Conservation (phyloP, 75 land plant genomes). For the Ceratopteris richardii region DNA sequence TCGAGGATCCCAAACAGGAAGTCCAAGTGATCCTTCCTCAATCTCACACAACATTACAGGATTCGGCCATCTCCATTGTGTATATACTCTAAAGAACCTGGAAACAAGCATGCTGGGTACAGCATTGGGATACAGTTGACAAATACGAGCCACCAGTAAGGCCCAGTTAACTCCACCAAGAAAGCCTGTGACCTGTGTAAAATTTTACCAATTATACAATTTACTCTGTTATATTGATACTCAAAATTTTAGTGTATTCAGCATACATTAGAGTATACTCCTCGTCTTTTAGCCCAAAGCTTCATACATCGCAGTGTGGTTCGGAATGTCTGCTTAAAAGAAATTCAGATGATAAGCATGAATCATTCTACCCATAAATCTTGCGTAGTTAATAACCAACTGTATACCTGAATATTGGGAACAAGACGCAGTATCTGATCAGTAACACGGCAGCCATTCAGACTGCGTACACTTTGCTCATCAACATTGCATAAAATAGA, state of each 20-base stretch:
- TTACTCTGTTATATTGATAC: not conserved
- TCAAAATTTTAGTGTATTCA: no score
- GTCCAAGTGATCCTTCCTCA: slow-evolving; percentile 73
- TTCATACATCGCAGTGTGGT: slow-evolving; percentile 90
- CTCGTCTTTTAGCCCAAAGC: slow-evolving; percentile 95
- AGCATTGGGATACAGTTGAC: slow-evolving; percentile 92
- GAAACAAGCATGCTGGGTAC: slow-evolving; percentile 82
- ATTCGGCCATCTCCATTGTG: slow-evolving; percentile 97
- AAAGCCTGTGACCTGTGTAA: slow-evolving; percentile 73
- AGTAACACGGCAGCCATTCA: slow-evolving; percentile 97
- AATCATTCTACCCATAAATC: not conserved
- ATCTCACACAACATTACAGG: slow-evolving; percentile 94
- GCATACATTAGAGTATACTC: slow-evolving; percentile 96
- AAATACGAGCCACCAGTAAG: slow-evolving; percentile 91
- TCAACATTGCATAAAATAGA: slow-evolving; percentile 77
- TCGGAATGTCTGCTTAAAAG: slow-evolving; percentile 59
- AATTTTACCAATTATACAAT: slow-evolving; percentile 4
- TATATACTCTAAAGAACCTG: slow-evolving; percentile 83
- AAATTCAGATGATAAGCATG: not conserved
- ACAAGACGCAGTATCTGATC: slow-evolving; percentile 88
- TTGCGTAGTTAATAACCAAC: not conserved
- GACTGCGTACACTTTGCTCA: slow-evolving; percentile 91
- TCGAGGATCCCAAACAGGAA: slow-evolving; percentile 91
- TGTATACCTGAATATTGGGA: slow-evolving; percentile 82
- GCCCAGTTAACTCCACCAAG: slow-evolving; percentile 99